Base-by-base conservation (phyloP, 805 yeast genomes). In the Pichia phayaonensis region DNA sequence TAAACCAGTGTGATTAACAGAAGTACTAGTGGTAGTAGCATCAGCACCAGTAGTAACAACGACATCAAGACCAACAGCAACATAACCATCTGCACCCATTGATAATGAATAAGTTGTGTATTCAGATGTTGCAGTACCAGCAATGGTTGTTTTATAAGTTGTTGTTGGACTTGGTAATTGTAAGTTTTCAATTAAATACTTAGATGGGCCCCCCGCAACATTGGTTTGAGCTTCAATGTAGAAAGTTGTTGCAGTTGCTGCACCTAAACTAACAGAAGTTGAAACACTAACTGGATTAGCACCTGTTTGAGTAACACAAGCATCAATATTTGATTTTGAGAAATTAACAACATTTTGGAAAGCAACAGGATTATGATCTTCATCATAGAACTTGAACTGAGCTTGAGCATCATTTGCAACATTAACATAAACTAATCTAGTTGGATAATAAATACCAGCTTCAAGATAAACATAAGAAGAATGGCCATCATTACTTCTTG, bases 401-500 rank as follows among this genome's bases (percentile, higher is more conserved):
- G 52, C 21, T n/a, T n/a, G 16, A 1, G 56, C 54, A 27, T 29
- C 20, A 2, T 11, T 8, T 18, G 26, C 31, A 21, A 40, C 40
- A 23, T 48, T 48, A 21, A 48, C 40, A 40, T 42, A 48, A 23
- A 48, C 58, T n/a, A 56, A 2, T 48, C 52, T 55, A 13, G 55
- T 42, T 24, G 60, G 60, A 39, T 56, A 56, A 11, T 49, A 52
- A 39, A 26, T 29, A 47, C 51, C 55, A 12, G 29, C 46, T 34
- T 47, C 48, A 18, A 56, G 47, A 36, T 55, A 49, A 34, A 49
- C 47, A 34, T 45, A 38, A 1, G 56, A 46, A 40, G 56, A 40
- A 10, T 26, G 29, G 21, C 44, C 44, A 22, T 20, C 20, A 11
- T 26, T 16, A n/a, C 36, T 24, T 29, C 48, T 29, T 5, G 38